Evolutionary conservation across 202 grass and related monocot species (phyloP), one percentile per base, ranked within the genome.

Genomic region (Sporobolus alterniflorus): DNA sequence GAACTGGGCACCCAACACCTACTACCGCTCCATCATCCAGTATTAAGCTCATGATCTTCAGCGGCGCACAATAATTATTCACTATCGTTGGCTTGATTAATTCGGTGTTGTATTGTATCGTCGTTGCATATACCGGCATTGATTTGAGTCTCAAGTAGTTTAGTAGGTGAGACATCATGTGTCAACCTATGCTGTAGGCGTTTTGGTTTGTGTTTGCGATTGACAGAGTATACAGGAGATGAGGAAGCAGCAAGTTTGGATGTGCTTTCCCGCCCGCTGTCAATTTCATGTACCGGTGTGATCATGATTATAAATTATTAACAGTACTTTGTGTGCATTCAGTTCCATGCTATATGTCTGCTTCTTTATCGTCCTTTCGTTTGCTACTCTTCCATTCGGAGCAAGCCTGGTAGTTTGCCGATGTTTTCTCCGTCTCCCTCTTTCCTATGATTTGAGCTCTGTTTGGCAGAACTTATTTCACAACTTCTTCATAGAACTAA

Each of bases 21-120:
- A 81, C 31, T 97, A 97, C 74, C 41, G 66, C 4, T 94, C 94
- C 54, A 72, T 75, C 41, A 55, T 94, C 50, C 91, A 97, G 84
- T 97, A 69, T 1, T 29, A 80, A n/a, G 49, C 31, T 29, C 2
- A n/a, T 66, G 63, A 66, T 54, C 29, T 18, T 15, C 42, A 29
- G 14, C 14, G 17, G 48, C n/a, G 11, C 17, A 30, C 39, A 18
- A 68, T 62, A 41, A 77, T 61, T 61, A 30, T 57, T 79, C 79
- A 71, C 41, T 84, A n/a, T n/a, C n/a, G 65, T 49, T 84, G 61
- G 64, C 63, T 60, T 76, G 50, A 73, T 57, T 70, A 42, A 13
- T 72, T 82, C 30, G 77, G 77, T 80, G 34, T 63, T 63, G 30
- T 78, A 59, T 42, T n/a, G n/a, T n/a, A n/a, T n/a, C 49, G 26